These are phyloP conservation scores for Lichenothelia convexa DNA, from an alignment of 495 filamentous ascomycete species.

Conservation along the genomic window DNA sequence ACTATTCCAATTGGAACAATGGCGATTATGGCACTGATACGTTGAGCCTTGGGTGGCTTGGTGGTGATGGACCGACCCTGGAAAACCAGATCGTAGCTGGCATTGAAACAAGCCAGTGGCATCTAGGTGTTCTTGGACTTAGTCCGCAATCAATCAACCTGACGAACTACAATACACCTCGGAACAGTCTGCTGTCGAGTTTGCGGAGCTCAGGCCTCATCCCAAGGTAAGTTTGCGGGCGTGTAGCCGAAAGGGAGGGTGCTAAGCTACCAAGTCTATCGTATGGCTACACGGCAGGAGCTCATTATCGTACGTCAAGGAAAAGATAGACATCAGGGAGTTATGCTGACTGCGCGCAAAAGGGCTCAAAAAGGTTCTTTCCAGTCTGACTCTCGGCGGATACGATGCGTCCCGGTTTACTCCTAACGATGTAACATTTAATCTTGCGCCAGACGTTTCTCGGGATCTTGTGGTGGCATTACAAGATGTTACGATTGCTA, in stretches of 20 bases:
- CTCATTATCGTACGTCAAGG: slow-evolving; percentile 33
- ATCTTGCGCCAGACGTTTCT: slow-evolving; percentile 27
- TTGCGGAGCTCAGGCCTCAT: slow-evolving; percentile 33
- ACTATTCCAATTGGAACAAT: slow-evolving; percentile 29
- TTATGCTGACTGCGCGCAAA: slow-evolving; percentile 11
- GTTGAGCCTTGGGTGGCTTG: slow-evolving; percentile 17
- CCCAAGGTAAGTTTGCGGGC: too few relatives aligned
- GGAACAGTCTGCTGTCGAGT: slow-evolving; percentile 8
- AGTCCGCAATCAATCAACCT: slow-evolving; percentile 24
- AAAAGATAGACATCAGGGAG: neutral
- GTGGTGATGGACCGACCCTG: slow-evolving; percentile 16
- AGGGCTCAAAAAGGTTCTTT: slow-evolving; percentile 30
- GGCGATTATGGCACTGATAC: slow-evolving; percentile 44
- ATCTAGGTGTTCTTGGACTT: slow-evolving; percentile 39
- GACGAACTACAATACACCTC: slow-evolving; percentile 14
- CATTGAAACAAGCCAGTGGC: slow-evolving; percentile 36
- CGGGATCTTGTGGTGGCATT: slow-evolving; percentile 36
- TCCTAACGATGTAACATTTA: slow-evolving; percentile 34
- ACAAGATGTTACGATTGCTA: slow-evolving; percentile 27
- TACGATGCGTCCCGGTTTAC: slow-evolving; percentile 42
- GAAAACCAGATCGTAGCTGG: slow-evolving; percentile 32
- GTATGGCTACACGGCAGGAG: slow-evolving; percentile 51
- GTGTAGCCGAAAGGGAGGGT: too few relatives aligned
- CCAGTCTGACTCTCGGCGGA: slow-evolving; percentile 43
- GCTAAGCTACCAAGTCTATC: slow-evolving; percentile 22